Base-by-base conservation (phyloP, 2,329 filamentous ascomycete genomes). In the Neonectria coccinea region DNA sequence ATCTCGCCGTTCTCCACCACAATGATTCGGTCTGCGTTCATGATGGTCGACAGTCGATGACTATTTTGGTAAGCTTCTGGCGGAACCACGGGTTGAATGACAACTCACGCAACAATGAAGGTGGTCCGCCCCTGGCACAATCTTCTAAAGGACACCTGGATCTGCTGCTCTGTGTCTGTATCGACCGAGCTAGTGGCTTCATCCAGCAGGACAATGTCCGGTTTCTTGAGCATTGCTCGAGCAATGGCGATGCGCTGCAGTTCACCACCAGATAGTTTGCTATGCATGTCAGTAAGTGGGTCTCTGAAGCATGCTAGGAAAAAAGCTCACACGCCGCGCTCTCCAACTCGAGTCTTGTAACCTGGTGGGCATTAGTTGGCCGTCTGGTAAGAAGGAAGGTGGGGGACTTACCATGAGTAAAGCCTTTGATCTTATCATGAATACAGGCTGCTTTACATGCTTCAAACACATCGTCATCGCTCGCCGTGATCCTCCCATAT, bases 151-250 rank as follows among this genome's bases (percentile, higher is more conserved):
- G 89, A 89, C 33, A 85, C 81, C 70, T 91, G 89, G 50, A 91
- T 91, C 68, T 88, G 86, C 59, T 88, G 86, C 75, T 91, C 89
- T 1, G 88, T 91, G 36, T 89, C 87, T 0, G 89, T 90, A 65
- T 93, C 89, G 62, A 95, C 89, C 7, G 92, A 89, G 41, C 91
- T 93, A 4, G 93, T 94, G 1, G 92, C 90, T 77, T 94, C 92
- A 68, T 95, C 92, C 1, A 95, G 84, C 42, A 95, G 84, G 10
- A 95, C 88, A 64, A 94, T 89, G 60, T 92, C 89, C 0, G 92
- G 91, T 63, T 87, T 85, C 77, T 92, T 92, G 68, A 94, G 81
- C 52, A 95, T 85, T 1, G 92, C 91, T 27, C 92, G 87, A 8
- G 89, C 89, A 73, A 91, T 91, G 5, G 89, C 89, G 29, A 91